Base-by-base conservation (phyloP, 305 asterid species). In the Solanum aculeatissimum region DNA sequence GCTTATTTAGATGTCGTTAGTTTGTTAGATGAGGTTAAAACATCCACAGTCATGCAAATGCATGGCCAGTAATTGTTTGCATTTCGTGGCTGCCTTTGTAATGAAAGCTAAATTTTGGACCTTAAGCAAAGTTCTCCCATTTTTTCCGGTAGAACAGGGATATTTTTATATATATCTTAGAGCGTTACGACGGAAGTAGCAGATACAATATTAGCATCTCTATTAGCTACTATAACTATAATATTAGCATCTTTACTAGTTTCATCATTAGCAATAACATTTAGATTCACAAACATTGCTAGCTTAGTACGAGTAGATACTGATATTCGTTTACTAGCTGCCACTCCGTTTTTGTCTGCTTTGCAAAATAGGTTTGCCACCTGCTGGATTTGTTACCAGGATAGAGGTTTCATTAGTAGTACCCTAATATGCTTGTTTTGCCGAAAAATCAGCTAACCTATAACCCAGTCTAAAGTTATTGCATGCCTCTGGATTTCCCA, bases 21-120 rank as follows among this genome's bases (percentile, higher is more conserved):
- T 66, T 69, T 82, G 85, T 21, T 83, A 71, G 21, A 40, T 27
- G 51, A 58, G 21, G 58, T 72, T 85, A 9, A 65, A 14, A 53
- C 51, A 57, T 68, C 75, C 29, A 12, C 0, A 40, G 21, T 53
- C 7, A 40, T 51, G 62, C 47, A 23, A 60, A 68, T 21, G 38
- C 68, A 63, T 10, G 49, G 49, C 42, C 63, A 57, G 21, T 40
- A 35, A 77, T 32, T 42, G 18, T 35, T 19, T 71, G 18, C 69
- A 71, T 86, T 21, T 49, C 66, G 62, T 51, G 32, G 57, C 77
- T 74, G 29, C 53, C 32, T 29, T 19, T 65, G 27, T n/a, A 65
- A n/a, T 42, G 29, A 57, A 72, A 75, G 70, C 72, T 27, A 63
- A 81, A 62, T 66, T 85, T 83, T 85, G 83, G 80, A 81, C 87